phyloP scores from a whole-genome alignment of 106 monocot genomes.

The Acanthochlamys bracteata region DNA sequence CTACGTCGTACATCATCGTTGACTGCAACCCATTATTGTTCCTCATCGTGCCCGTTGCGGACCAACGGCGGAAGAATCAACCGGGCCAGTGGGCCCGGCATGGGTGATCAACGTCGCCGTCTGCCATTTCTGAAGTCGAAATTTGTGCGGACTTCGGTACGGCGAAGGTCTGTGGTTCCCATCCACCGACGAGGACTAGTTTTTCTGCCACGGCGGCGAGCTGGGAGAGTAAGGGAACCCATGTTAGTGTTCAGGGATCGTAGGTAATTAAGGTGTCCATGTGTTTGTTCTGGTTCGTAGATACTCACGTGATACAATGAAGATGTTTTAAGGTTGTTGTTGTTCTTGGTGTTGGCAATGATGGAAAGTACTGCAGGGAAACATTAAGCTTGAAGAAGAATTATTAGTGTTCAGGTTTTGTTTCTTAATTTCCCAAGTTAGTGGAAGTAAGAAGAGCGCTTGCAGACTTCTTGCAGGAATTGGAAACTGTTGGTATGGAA shows the following conservation, averaged over 20 bases:
- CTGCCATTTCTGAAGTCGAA: constrained; percentile 34
- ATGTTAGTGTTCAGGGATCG: constrained; percentile 16
- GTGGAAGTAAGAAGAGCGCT: constrained; percentile 32
- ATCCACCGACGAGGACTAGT: constrained; percentile 38
- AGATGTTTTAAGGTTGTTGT: not conserved
- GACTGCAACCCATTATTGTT: constrained; percentile 72
- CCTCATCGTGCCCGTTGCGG: constrained; percentile 74
- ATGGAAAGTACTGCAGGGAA: not conserved
- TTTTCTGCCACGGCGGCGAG: constrained; percentile 14
- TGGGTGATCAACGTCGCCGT: constrained; percentile 33
- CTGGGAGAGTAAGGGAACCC: constrained; percentile 53
- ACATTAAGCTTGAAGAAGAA: constrained; percentile 24
- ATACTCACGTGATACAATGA: constrained; percentile 21
- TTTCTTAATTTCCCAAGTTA: constrained; percentile 20
- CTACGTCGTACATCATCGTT: constrained; percentile 60
- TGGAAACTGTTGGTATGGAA: constrained; percentile 29
- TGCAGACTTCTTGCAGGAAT: constrained; percentile 28
- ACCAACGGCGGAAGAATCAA: constrained; percentile 73
- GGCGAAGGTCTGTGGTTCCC: constrained; percentile 39
- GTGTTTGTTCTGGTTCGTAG: constrained; percentile 21
- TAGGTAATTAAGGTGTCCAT: constrained; percentile 25
- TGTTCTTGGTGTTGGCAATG: too few species aligned
- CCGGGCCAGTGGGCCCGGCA: constrained; percentile 43
- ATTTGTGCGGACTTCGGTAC: constrained; percentile 31
- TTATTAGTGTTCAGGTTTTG: constrained; percentile 12